Evolutionary conservation across 805 yeast species (phyloP).

Genomic region (Diddensiella santjacobensis): DNA sequence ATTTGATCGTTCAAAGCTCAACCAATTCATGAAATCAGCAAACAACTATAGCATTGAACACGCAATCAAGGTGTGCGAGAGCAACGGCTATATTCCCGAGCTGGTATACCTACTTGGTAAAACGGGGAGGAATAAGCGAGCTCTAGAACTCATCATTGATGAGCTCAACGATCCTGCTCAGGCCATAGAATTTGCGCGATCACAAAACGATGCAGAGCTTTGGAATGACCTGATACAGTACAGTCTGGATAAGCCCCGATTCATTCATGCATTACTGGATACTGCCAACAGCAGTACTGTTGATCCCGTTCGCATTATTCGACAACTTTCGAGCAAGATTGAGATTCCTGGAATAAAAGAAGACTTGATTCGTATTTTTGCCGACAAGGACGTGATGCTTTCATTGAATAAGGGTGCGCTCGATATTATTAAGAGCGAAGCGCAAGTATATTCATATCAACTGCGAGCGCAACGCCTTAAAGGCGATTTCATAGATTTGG

Average conservation of each 20-base stretch:
- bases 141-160: constrained; percentile 71
- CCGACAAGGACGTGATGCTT: constrained; percentile 52
- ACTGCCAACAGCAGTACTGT: constrained; percentile 35
- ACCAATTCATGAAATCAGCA: constrained; percentile 55
- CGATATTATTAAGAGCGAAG: constrained; percentile 51
- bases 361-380: constrained; percentile 58
- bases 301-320: constrained; percentile 67
- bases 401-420: constrained; percentile 53
- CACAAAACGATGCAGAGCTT: constrained; percentile 64
- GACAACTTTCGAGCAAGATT: constrained; percentile 57
- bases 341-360: constrained; percentile 61
- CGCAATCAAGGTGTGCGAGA: constrained; percentile 67
- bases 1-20: constrained; percentile 51
- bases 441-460: constrained; percentile 36
- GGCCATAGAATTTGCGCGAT: constrained; percentile 76
- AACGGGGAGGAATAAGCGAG: constrained; percentile 74
- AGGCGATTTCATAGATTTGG: constrained; percentile 35
- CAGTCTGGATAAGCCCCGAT: constrained; percentile 69
- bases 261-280: constrained; percentile 69
- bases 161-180: constrained; percentile 70
- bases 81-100: constrained; percentile 55
- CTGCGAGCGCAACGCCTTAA: constrained; percentile 31
- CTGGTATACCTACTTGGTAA: constrained; percentile 77
- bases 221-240: constrained; percentile 74
- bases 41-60: constrained; percentile 58